Conservation (phyloP, 441 rosid genomes). For the Pelargonium fulgidum region DNA sequence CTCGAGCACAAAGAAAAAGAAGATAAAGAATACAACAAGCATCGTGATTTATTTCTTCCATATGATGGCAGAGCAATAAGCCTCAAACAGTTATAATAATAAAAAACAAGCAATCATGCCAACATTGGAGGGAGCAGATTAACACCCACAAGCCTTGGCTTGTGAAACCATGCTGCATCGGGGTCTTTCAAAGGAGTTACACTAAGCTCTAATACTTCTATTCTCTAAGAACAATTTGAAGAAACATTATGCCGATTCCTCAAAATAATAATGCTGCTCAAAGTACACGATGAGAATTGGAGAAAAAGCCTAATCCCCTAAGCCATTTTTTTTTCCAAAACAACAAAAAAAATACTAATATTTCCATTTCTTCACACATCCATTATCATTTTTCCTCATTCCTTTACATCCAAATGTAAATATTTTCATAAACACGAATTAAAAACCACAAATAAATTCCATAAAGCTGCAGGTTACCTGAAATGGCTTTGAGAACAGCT, state of each 20-base stretch:
- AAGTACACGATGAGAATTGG: too few species aligned
- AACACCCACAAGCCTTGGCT: too few species aligned
- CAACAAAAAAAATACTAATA: too few species aligned
- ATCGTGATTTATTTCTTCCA: neutral
- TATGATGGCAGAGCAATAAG: neutral
- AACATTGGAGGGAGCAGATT: too few species aligned
- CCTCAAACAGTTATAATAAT: neutral
- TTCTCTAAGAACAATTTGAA: too few species aligned
- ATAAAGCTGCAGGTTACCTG: constrained; percentile 37
- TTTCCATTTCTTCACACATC: neutral
- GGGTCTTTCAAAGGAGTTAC: too few species aligned
- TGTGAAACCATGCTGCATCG: too few species aligned
- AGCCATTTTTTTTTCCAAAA: too few species aligned
- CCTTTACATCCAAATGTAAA: neutral
- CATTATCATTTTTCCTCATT: neutral
- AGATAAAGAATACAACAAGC: neutral
- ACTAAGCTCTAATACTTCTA: too few species aligned
- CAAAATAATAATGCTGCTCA: too few species aligned
- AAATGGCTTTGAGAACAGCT: constrained; percentile 88
- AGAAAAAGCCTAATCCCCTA: neutral
- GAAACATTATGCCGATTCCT: too few species aligned
- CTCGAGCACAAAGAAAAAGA: neutral
- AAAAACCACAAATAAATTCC: neutral
- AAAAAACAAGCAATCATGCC: neutral
- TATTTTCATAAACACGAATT: neutral